Conservation (phyloP, 257 asterid species). For the Ligustrum vulgare region DNA sequence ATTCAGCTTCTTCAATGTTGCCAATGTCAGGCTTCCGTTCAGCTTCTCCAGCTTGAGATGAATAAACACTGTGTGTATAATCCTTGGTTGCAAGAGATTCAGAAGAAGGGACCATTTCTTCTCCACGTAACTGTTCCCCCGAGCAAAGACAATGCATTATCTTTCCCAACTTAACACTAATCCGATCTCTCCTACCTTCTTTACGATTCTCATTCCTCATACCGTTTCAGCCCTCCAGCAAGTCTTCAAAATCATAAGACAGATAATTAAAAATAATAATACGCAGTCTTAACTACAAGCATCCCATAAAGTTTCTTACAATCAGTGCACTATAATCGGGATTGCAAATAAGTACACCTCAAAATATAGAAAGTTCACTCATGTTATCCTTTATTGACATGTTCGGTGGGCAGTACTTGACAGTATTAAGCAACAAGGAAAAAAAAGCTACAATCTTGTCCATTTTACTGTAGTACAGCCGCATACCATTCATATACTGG, state of each 20-base stretch:
- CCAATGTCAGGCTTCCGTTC: constrained; percentile 66
- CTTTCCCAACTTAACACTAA: constrained; percentile 39
- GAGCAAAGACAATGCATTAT: constrained; percentile 73
- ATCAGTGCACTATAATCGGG: not conserved
- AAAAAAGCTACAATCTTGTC: not conserved
- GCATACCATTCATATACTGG: too few species aligned
- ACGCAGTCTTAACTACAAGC: not conserved
- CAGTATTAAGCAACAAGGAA: not conserved
- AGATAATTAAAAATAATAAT: not conserved
- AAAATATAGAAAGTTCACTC: not conserved
- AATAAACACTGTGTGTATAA: constrained; percentile 47
- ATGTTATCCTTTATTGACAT: not conserved
- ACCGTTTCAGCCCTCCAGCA: constrained; percentile 31
- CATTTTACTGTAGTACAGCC: not conserved
- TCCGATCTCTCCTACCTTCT: constrained; percentile 28
- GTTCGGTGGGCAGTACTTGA: not conserved
- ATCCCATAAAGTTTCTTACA: not conserved
- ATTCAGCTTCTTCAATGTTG: constrained; percentile 88
- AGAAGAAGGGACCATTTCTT: constrained; percentile 56
- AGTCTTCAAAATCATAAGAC: constrained; percentile 30
- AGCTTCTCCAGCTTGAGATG: constrained; percentile 55
- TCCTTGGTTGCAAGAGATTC: constrained; percentile 59
- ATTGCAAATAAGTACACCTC: not conserved
- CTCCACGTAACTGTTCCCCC: constrained; percentile 46
- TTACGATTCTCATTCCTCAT: constrained; percentile 53